Conservation (phyloP, 2,329 filamentous ascomycete genomes). For the Talaromyces funiculosus region DNA sequence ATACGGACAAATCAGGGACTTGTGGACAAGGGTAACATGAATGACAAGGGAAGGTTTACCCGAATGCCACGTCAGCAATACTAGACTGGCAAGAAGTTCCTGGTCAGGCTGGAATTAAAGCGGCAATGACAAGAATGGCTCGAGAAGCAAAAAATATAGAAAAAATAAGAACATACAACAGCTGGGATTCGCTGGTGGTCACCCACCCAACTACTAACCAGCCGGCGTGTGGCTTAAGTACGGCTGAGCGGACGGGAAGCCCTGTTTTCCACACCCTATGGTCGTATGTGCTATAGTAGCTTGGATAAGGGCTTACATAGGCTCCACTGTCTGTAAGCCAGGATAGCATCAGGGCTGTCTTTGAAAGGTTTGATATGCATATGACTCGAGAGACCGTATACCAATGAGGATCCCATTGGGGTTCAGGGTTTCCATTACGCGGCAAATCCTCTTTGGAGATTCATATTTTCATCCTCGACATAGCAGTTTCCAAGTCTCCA, state of each 20-base stretch:
- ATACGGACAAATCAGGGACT: no score
- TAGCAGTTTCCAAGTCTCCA: no score
- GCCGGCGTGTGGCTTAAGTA: not conserved
- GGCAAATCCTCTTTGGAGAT: no score
- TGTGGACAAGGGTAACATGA: no score
- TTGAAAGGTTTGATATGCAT: no score
- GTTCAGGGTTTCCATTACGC: no score
- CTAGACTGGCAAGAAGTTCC: not conserved
- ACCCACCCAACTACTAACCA: not conserved
- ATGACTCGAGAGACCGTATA: no score
- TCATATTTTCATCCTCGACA: no score
- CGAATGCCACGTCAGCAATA: not conserved
- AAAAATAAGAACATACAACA: not conserved
- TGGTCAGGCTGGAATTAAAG: not conserved
- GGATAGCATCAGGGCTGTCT: no score
- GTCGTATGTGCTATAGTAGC: not conserved
- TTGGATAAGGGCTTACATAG: no score
- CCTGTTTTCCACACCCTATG: not conserved
- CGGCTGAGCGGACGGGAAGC: not conserved
- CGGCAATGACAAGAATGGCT: not conserved
- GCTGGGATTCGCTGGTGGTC: constrained; percentile 2
- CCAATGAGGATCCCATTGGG: no score
- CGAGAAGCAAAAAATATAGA: not conserved
- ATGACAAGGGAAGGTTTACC: not conserved
- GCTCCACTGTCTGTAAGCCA: no score